Evolutionary conservation across 176 grass and related monocot species (phyloP).

Genomic region (Oropetium thomaeum): DNA sequence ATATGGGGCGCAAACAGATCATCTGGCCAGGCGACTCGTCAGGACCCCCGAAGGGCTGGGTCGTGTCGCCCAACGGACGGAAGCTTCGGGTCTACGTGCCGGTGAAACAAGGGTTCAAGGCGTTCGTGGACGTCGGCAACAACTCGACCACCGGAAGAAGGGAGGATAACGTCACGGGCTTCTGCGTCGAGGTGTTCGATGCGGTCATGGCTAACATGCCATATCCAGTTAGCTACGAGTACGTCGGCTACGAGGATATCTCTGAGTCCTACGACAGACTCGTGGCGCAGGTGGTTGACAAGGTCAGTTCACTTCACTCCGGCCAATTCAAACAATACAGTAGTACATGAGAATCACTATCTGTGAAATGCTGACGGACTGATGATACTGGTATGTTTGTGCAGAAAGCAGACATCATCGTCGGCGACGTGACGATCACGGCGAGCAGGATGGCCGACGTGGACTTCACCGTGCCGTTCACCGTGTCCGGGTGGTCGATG

Average conservation of each 20-base stretch:
- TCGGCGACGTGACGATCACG: conserved; percentile 75
- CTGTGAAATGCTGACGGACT: neutral
- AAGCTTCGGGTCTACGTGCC: conserved; percentile 56
- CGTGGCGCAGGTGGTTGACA: conserved; percentile 7
- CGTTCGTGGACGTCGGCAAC: conserved; percentile 41
- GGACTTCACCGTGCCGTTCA: conserved; percentile 88
- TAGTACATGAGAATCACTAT: too few species aligned
- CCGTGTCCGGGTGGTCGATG: conserved; percentile 86
- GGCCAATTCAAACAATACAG: too few species aligned
- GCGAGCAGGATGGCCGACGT: conserved; percentile 47
- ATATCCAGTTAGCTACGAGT: conserved; percentile 35
- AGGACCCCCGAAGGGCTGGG: conserved; percentile 56
- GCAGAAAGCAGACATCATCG: conserved; percentile 44
- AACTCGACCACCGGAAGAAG: neutral
- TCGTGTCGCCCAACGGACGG: conserved; percentile 28
- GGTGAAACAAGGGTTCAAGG: conserved; percentile 57
- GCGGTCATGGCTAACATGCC: conserved; percentile 44
- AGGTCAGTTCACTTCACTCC: conserved; percentile 23
- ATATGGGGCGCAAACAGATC: conserved; percentile 35
- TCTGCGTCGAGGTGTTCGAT: conserved; percentile 73
- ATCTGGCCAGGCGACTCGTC: conserved; percentile 47
- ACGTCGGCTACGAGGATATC: neutral
- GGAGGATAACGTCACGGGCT: conserved; percentile 45
- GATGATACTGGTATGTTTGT: neutral
- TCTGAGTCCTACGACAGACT: conserved; percentile 41